These are phyloP conservation scores for Sungouiozyma intestinalis DNA, from an alignment of 805 yeast genomes.

Conservation along the genomic window DNA sequence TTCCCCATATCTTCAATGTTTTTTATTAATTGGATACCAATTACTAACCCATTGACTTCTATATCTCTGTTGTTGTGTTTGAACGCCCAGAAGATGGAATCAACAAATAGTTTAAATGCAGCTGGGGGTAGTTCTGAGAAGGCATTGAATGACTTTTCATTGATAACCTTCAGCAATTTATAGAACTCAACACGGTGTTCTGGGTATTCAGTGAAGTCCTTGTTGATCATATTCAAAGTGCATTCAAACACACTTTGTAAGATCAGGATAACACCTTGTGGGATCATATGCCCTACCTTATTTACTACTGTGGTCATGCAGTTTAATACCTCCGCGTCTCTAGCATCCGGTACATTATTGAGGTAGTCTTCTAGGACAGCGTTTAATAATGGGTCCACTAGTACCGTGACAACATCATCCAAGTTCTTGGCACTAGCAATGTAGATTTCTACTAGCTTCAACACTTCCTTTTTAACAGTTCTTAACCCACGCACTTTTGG, in stretches of 20 bases:
- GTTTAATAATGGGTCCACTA: conserved; percentile 71
- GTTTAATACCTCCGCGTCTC: conserved; percentile 94
- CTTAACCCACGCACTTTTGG: conserved; percentile 92
- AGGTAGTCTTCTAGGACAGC: conserved; percentile 87
- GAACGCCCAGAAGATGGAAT: conserved; percentile 96
- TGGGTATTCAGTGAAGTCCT: conserved; percentile 92
- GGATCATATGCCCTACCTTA: conserved; percentile 78
- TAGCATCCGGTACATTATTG: conserved; percentile 84
- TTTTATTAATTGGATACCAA: conserved; percentile 71
- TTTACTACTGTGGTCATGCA: conserved; percentile 87
- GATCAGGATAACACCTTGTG: conserved; percentile 79
- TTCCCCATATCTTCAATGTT: conserved; percentile 72
- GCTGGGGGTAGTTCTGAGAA: conserved; percentile 80
- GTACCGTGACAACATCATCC: conserved; percentile 72
- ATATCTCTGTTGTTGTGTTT: conserved; percentile 96
- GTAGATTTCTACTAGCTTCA: conserved; percentile 81
- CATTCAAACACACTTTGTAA: conserved; percentile 88
- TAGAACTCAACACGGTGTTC: conserved; percentile 97
- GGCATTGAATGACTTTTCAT: conserved; percentile 76
- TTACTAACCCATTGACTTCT: conserved; percentile 79
- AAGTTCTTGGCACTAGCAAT: conserved; percentile 76
- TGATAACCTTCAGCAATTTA: conserved; percentile 77
- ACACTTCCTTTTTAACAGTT: conserved; percentile 89
- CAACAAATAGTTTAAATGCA: conserved; percentile 82
- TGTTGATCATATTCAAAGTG: conserved; percentile 90